Percentiles rank a stretch among this genome's conserved stretches.
Evolutionary conservation across 2,329 filamentous ascomycete genomes (phyloP).

Genomic region (Xylariaceae sp.): DNA sequence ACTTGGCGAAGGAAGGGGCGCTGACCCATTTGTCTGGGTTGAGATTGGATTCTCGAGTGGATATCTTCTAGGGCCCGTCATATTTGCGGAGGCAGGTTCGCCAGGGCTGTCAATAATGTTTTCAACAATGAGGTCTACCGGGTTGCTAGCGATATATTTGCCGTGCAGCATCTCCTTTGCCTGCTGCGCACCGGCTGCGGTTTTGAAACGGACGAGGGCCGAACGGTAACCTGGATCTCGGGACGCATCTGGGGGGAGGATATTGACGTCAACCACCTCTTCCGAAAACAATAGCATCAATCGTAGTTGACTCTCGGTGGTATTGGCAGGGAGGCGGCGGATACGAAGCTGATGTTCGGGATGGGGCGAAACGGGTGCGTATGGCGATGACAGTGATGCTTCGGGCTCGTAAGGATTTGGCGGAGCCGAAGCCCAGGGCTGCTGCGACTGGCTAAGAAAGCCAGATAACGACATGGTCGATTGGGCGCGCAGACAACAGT

Average conservation of each 20-base stretch:
- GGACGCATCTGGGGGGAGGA: constrained; percentile 47
- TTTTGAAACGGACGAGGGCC: constrained; percentile 52
- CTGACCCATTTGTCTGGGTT: constrained; percentile 40
- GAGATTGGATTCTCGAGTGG: constrained; percentile 44
- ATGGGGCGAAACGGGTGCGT: constrained; percentile 34
- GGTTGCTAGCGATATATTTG: constrained; percentile 48
- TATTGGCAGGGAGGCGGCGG: constrained; percentile 51
- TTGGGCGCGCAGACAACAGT: constrained; percentile 21
- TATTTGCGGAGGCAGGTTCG: not conserved
- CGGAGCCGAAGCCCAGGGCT: constrained; percentile 36
- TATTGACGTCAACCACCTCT: constrained; percentile 49
- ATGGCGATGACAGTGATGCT: constrained; percentile 39
- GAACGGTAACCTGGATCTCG: constrained; percentile 49
- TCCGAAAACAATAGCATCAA: constrained; percentile 58
- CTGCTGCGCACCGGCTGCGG: constrained; percentile 49
- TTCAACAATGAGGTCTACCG: constrained; percentile 58
- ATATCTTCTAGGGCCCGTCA: constrained; percentile 43
- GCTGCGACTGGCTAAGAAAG: constrained; percentile 40
- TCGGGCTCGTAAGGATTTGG: constrained; percentile 42
- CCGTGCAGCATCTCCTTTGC: constrained; percentile 56
- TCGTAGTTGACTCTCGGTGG: constrained; percentile 50
- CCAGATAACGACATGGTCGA: constrained; percentile 44
- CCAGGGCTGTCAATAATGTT: constrained; percentile 44
- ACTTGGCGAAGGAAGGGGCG: constrained; percentile 43
- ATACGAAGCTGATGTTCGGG: constrained; percentile 46